Evolutionary conservation across 2,329 filamentous ascomycete species (phyloP).

Genomic region (Leptographium wingfieldii): DNA sequence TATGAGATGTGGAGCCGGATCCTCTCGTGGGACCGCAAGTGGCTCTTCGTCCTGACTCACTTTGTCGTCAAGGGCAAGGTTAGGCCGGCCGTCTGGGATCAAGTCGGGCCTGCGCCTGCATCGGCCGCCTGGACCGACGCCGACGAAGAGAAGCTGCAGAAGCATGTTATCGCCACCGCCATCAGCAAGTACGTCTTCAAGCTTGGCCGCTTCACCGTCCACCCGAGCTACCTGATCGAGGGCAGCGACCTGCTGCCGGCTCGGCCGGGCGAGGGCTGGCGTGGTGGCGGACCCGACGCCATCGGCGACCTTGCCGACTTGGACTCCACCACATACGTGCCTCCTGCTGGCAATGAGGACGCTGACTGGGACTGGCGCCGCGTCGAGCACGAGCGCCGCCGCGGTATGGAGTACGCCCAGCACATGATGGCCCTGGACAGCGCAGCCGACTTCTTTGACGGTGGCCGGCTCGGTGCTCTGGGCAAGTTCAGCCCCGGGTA

Average conservation of each 20-base stretch:
- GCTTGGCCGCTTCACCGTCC: constrained; percentile 68
- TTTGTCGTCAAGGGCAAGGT: constrained; percentile 54
- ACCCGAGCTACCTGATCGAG: constrained; percentile 63
- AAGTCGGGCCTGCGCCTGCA: constrained; percentile 16
- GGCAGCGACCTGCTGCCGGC: constrained; percentile 63
- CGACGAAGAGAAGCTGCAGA: constrained; percentile 36
- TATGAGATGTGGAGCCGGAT: constrained; percentile 66
- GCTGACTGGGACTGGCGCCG: constrained; percentile 45
- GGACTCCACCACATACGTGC: constrained; percentile 24
- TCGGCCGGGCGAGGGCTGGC: constrained; percentile 52
- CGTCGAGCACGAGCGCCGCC: constrained; percentile 40
- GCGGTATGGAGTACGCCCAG: constrained; percentile 40
- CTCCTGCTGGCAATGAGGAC: constrained; percentile 21
- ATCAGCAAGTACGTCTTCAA: constrained; percentile 77
- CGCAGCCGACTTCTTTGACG: constrained; percentile 38
- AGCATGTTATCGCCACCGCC: constrained; percentile 57
- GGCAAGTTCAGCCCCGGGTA: constrained; percentile 26
- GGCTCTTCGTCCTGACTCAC: constrained; percentile 64
- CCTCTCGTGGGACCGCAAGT: constrained; percentile 68
- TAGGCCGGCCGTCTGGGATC: constrained; percentile 40
- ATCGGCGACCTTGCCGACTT: constrained; percentile 27
- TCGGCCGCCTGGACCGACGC: not conserved
- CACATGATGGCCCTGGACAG: constrained; percentile 46
- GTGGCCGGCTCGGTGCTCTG: constrained; percentile 38
- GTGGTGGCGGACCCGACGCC: constrained; percentile 22